Evolutionary conservation across 2,329 filamentous ascomycete species (phyloP).

Genomic region (Fusarium sublunatum): DNA sequence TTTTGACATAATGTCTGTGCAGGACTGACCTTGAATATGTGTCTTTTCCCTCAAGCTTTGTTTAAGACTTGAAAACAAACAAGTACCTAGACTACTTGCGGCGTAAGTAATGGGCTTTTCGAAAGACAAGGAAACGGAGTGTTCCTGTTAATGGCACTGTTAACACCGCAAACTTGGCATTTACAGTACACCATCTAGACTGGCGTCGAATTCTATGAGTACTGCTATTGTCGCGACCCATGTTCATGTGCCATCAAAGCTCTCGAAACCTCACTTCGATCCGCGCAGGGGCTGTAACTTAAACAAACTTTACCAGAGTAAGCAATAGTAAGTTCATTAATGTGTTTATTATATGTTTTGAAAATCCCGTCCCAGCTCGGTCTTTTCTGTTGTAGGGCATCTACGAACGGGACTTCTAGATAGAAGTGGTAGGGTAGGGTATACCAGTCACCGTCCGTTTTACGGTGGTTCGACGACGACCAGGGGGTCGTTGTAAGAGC

Average conservation of each 20-base stretch:
- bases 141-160: neutral
- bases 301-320: constrained; percentile 28
- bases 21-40: neutral
- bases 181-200: constrained; percentile 3
- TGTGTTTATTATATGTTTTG: neutral
- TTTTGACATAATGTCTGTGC: neutral
- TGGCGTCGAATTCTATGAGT: constrained; percentile 17
- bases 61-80: neutral
- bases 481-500: constrained; percentile 7
- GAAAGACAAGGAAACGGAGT: neutral
- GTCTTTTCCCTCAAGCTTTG: neutral
- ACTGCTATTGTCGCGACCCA: constrained; percentile 20
- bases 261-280: constrained; percentile 12
- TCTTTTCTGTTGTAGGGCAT: constrained; percentile 21
- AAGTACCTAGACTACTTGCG: neutral
- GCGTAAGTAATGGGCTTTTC: constrained; percentile 1
- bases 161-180: constrained; percentile 6
- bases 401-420: neutral
- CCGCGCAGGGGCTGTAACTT: constrained; percentile 3
- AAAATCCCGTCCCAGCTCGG: constrained; percentile 26
- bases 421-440: constrained; percentile 21
- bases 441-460: constrained; percentile 38
- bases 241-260: constrained; percentile 27
- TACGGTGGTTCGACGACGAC: constrained; percentile 18
- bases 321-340: constrained; percentile 9